Conservation (phyloP, 306 rosid species). For the Casuarina cunninghamiana region DNA sequence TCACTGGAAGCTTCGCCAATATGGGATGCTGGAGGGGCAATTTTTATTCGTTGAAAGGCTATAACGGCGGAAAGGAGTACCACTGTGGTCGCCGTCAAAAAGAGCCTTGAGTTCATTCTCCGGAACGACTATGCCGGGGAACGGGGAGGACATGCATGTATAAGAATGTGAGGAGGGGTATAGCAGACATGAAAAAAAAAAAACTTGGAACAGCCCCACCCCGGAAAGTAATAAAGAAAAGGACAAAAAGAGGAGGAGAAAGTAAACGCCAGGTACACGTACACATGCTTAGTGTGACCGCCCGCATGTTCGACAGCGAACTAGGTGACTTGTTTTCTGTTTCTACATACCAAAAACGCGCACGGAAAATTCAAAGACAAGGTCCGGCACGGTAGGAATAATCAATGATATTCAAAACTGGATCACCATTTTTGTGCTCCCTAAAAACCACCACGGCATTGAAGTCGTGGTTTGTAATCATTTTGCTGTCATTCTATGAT, state of each 20-base stretch:
- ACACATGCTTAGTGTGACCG: not conserved
- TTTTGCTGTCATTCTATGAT: no score
- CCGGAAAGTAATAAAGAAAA: no score
- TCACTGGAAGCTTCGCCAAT: not conserved
- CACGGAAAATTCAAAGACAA: no score
- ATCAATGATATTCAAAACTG: no score
- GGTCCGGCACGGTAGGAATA: no score
- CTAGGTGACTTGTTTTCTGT: not conserved
- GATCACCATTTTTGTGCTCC: no score
- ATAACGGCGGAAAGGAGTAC: constrained; percentile 19
- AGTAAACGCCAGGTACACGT: not conserved
- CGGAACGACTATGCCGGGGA: not conserved
- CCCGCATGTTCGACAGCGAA: not conserved
- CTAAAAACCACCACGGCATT: no score
- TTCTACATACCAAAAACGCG: not conserved
- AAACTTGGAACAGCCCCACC: no score
- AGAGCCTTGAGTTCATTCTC: constrained; percentile 13
- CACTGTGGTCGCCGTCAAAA: not conserved
- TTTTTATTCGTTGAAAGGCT: constrained; percentile 4
- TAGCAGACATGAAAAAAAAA: not conserved
- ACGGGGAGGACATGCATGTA: not conserved
- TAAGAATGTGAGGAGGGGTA: not conserved
- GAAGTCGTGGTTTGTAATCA: no score
- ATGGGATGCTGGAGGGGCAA: not conserved
- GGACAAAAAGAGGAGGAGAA: not conserved